A percentile compares a stretch with the other conserved stretches of the same genome.
phyloP scores from a whole-genome alignment of 306 rosid genomes.

The Cucumis hystrix region DNA sequence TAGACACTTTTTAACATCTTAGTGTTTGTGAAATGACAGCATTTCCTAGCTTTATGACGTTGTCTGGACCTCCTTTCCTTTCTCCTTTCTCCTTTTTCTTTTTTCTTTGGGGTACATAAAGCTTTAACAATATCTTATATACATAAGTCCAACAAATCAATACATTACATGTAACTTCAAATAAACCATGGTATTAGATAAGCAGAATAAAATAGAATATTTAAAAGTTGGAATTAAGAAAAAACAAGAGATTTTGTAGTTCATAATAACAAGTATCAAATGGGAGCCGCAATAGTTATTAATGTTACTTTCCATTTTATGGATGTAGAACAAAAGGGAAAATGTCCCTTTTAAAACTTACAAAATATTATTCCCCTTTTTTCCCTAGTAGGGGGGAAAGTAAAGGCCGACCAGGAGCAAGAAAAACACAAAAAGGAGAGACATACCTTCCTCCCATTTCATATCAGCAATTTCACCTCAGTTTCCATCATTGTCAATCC shows the following conservation, averaged over 20 bases:
- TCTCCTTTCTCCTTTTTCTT: not conserved
- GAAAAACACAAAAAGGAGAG: not conserved
- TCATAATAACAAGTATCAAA: not conserved
- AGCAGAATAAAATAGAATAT: not conserved
- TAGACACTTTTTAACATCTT: not conserved
- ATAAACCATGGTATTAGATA: not conserved
- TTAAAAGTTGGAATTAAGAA: not conserved
- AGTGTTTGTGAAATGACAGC: not conserved
- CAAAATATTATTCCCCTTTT: not conserved
- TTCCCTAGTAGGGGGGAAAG: not conserved
- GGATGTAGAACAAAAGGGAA: not conserved
- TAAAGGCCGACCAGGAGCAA: not conserved
- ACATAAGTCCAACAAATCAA: not conserved
- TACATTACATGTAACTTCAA: not conserved
- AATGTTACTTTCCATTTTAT: not conserved
- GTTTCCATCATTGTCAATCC: constrained; percentile 92
- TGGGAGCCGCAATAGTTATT: not conserved
- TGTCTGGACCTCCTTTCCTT: not conserved
- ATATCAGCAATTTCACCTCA: constrained; percentile 60
- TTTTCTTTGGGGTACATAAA: not conserved
- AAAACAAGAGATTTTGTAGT: not conserved
- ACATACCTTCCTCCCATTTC: constrained; percentile 67
- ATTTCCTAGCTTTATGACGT: not conserved
- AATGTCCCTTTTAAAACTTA: not conserved
- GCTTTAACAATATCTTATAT: not conserved